These are phyloP conservation scores for Annulohypoxylon moriforme DNA, from an alignment of 495 filamentous ascomycete species.

Conservation along the genomic window DNA sequence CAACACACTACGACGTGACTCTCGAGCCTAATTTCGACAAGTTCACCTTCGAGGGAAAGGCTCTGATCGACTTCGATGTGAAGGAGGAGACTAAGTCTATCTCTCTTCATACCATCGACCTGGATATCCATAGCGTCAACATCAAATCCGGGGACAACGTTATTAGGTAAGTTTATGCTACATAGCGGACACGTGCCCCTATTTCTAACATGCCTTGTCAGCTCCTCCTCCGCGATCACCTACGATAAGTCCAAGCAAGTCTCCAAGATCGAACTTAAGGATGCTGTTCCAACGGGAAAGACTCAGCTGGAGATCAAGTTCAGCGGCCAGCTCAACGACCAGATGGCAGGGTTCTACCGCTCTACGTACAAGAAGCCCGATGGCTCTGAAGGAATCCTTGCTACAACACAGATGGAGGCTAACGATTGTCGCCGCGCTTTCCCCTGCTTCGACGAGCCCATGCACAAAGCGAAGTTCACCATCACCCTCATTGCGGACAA, in stretches of 20 bases:
- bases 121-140: conserved; percentile 82
- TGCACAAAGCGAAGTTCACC: conserved; percentile 78
- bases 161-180: conserved; percentile 44
- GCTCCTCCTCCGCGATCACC: conserved; percentile 64
- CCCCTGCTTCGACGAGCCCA: conserved; percentile 83
- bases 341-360: conserved; percentile 85
- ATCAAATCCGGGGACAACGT: conserved; percentile 66
- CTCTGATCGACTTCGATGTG: conserved; percentile 82
- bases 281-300: conserved; percentile 69
- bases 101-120: conserved; percentile 85
- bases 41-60: conserved; percentile 76
- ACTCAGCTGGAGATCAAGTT: conserved; percentile 74
- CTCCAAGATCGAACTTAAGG: conserved; percentile 71
- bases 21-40: conserved; percentile 78
- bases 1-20: conserved; percentile 76
- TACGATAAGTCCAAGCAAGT: conserved; percentile 74
- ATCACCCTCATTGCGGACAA: conserved; percentile 80
- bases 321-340: conserved; percentile 76
- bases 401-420: conserved; percentile 85
- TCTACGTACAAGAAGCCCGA: conserved; percentile 76
- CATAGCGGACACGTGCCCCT: conserved; percentile 22
- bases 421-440: conserved; percentile 80
- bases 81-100: conserved; percentile 86
- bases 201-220: conserved; percentile 41
- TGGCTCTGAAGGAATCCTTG: conserved; percentile 71